Evolutionary conservation across 169 alveolate genomes (phyloP), one percentile per base, ranked within the genome.

Genomic region (Ichthyophthirius multifiliis): DNA sequence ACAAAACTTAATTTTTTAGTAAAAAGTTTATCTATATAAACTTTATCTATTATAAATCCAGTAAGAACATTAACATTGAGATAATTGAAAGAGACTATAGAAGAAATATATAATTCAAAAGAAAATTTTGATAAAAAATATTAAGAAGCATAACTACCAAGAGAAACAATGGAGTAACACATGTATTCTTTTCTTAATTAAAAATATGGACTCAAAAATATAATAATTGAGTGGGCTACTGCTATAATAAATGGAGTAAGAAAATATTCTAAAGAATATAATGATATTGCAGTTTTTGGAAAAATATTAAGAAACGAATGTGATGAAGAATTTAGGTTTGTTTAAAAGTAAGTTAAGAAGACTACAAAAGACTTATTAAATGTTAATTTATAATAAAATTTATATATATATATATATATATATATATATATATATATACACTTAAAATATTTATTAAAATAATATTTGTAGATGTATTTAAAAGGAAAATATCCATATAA

Each of bases 161-260:
- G 94, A 71, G 98, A 95, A 86, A 95, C 98, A 1, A 87, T 95
- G 92, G 98, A 95, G 71, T 89, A 95, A 64, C 95, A 92, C 77
- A 87, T 95, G 95, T 93, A 93, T 76, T 93, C 95, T 31, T 95
- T 77, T 79, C 84, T 95, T 43, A 93, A 95, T 83, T 77, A 88
- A 55, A 95, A 95, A 83, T 95, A 95, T 87, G 98, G 98, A 0
- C 87, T 95, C 32, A 95, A 95, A 81, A 84, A 84, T 55, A 76
- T 95, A 34, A 91, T 92, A 20, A 77, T 93, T n/a, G 98, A 95
- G 65, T 95, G 96, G 96, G 96, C 96, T n/a, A 75, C 93, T 32
- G 81, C 95, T 5, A 91, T 95, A 18, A 90, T 95, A 2, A 85
- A 89, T 75, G 94, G 94, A 34, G 84, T 95, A 20, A 91, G 91